Evolutionary conservation across 148 eudicot species (phyloP), one percentile per base, ranked within the genome.

Genomic region (Simmondsia chinensis): DNA sequence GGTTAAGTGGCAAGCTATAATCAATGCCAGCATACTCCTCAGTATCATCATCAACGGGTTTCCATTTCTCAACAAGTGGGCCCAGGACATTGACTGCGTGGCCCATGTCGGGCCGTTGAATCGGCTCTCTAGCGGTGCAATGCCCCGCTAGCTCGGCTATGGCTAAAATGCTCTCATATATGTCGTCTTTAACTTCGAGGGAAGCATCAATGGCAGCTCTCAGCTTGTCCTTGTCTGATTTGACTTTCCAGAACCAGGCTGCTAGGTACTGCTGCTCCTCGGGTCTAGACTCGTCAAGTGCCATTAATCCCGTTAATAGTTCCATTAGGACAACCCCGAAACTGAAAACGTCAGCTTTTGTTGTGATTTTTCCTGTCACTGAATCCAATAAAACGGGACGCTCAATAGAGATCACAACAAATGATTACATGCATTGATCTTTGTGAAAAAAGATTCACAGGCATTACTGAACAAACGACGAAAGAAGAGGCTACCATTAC

Each of bases 341-440:
- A 60, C 99, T 91, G 82, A 85, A 91, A 19, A 91, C 94, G 30
- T 91, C 95, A 0, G 60, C 74, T 46, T 85, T 91, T 2, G 95
- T 91, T 13, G 99, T 91, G 63, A 91, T 77, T 62, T 91, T 91
- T 41, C 97, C 97, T 52, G 72, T 85, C 13, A 82, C 97, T 91
- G 94, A 36, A 74, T 11, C 24, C 46, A 40, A 31, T n/a, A 50
- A 18, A 20, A 17, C 16, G 2, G 24, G 7, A 12, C 34, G 30
- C n/a, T 40, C 19, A 40, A 9, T 6, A 2, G 15, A 8, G 12
- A 20, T 48, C 14, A 21, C n/a, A n/a, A n/a, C n/a, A n/a, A n/a
- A n/a, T n/a, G n/a, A n/a, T n/a, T 9, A 32, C 9, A 38, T 33
- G 32, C 12, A 43, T n/a, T n/a, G n/a, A n/a, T n/a, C n/a, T n/a